These are phyloP conservation scores for Monilinia fructigena DNA, from an alignment of 2,329 filamentous ascomycete species.

Conservation along the genomic window DNA sequence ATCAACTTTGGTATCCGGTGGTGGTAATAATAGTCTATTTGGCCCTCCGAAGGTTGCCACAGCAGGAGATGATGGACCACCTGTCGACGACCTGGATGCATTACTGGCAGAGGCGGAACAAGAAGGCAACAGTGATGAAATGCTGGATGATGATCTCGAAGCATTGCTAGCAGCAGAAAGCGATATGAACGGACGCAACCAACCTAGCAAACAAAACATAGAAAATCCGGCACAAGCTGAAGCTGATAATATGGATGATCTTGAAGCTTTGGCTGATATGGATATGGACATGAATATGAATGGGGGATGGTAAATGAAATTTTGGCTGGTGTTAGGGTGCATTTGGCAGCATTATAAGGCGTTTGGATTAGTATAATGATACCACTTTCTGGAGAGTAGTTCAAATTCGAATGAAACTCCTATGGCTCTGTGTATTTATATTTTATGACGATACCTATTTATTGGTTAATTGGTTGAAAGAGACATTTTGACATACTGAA, in stretches of 20 bases:
- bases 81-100: slow-evolving; percentile 44
- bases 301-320: slow-evolving; percentile 17
- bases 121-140: slow-evolving; percentile 46
- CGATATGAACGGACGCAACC: slow-evolving; percentile 29
- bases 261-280: slow-evolving; percentile 64
- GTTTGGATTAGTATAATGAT: slow-evolving; percentile 15
- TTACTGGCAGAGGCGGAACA: slow-evolving; percentile 35
- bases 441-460: neutral
- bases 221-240: slow-evolving; percentile 29
- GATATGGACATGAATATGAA: slow-evolving; percentile 51
- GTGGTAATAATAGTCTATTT: slow-evolving; percentile 32
- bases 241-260: slow-evolving; percentile 37
- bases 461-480: neutral
- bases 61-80: slow-evolving; percentile 39
- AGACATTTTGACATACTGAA: neutral
- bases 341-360: slow-evolving; percentile 21
- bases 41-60: slow-evolving; percentile 28
- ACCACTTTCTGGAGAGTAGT: neutral
- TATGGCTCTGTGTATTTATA: neutral
- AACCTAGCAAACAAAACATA: slow-evolving; percentile 11
- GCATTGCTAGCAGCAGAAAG: slow-evolving; percentile 32
- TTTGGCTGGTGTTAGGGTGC: slow-evolving; percentile 7
- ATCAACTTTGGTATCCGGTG: slow-evolving; percentile 32
- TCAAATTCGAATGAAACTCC: neutral
- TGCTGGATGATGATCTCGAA: slow-evolving; percentile 35